These are phyloP conservation scores for Styphnolobium japonicum DNA, from an alignment of 306 rosid genomes.

Conservation along the genomic window DNA sequence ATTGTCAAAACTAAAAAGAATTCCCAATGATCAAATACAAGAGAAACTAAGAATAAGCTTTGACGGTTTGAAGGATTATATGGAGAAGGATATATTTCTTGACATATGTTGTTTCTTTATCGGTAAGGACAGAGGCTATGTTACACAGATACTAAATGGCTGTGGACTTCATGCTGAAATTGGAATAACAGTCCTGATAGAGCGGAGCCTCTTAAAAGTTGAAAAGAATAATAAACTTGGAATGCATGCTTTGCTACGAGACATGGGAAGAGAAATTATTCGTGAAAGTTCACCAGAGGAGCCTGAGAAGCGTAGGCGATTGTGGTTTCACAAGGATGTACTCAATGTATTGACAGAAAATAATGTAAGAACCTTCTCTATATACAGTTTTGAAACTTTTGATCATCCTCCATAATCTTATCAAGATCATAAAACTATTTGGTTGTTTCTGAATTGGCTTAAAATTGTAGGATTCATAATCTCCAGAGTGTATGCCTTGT, in stretches of 20 bases:
- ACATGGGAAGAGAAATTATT: conserved; percentile 32
- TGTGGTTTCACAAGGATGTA: conserved; percentile 8
- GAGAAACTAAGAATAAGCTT: no score
- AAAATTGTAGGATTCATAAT: no score
- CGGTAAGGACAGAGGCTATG: no score
- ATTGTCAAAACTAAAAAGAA: no score
- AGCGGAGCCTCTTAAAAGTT: conserved; percentile 9
- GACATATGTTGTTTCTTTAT: no score
- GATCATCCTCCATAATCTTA: neutral
- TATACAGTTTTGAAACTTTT: neutral
- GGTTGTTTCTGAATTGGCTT: neutral
- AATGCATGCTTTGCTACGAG: conserved; percentile 13
- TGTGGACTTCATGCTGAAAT: no score
- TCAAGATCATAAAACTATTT: neutral
- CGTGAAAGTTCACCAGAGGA: neutral
- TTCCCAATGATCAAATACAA: no score
- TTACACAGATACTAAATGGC: no score
- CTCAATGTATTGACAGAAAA: neutral
- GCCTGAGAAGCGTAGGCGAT: conserved; percentile 9
- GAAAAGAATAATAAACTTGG: neutral
- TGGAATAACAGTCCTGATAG: conserved; percentile 7
- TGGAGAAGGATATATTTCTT: no score
- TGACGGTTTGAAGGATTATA: no score
- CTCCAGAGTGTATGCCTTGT: neutral
- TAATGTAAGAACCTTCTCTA: neutral